A percentile compares a stretch with the other conserved stretches of the same genome.
Conservation (phyloP, 2,329 filamentous ascomycete species). For the Annulohypoxylon truncatum region DNA sequence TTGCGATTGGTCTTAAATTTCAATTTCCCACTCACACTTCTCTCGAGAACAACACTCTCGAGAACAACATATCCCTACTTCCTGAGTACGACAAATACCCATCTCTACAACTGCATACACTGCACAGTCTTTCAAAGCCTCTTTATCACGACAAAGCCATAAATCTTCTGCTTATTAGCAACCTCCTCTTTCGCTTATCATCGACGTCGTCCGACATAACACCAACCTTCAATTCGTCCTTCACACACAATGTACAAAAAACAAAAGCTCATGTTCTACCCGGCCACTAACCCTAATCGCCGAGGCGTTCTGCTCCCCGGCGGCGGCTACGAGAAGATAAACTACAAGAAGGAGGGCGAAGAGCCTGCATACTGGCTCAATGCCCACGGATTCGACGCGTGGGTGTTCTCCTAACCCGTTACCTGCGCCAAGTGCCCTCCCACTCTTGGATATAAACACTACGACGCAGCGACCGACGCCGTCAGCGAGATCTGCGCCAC, state of each 20-base stretch:
- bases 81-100: not conserved
- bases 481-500: slow-evolving; percentile 34
- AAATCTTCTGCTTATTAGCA: not conserved
- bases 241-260: not conserved
- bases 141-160: not conserved
- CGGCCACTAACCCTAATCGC: slow-evolving; percentile 18
- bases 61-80: not conserved
- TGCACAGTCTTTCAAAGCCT: too few relatives aligned
- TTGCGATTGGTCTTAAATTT: too few relatives aligned
- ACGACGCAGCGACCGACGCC: slow-evolving; percentile 38
- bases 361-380: slow-evolving; percentile 42
- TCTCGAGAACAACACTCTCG: not conserved
- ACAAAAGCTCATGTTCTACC: slow-evolving; percentile 27
- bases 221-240: not conserved
- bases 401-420: slow-evolving; percentile 43
- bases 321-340: slow-evolving; percentile 42
- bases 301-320: slow-evolving; percentile 43
- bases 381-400: slow-evolving; percentile 39
- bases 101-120: too few relatives aligned
- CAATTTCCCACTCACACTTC: not conserved
- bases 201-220: not conserved
- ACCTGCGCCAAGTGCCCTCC: slow-evolving; percentile 19
- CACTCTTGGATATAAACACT: slow-evolving; percentile 37
- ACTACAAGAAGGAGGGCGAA: slow-evolving; percentile 38
- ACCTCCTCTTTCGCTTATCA: not conserved